phyloP scores from a whole-genome alignment of 2,329 filamentous ascomycete genomes.

The Ceratocystiopsis brevicomis region DNA sequence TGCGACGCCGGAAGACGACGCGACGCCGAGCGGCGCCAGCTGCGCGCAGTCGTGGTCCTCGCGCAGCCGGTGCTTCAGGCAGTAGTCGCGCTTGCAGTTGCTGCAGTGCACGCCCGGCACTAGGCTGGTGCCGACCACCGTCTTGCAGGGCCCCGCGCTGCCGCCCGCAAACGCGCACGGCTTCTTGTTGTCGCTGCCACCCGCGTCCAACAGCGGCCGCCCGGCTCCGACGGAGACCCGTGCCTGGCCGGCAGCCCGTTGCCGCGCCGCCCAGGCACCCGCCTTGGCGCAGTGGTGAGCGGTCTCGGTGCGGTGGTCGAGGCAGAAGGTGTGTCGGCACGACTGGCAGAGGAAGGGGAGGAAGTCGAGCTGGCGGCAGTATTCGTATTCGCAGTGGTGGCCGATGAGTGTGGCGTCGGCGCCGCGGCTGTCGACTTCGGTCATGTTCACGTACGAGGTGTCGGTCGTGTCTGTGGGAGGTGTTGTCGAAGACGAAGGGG shows the following conservation, averaged over 20 bases:
- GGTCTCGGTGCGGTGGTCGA: conserved; percentile 78
- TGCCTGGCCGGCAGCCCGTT: conserved; percentile 33
- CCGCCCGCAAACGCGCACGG: conserved; percentile 40
- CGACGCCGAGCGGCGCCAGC: conserved; percentile 31
- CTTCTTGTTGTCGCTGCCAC: conserved; percentile 24
- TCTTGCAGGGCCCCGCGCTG: conserved; percentile 35
- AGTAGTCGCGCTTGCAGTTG: conserved; percentile 55
- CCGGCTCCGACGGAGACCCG: conserved; percentile 34
- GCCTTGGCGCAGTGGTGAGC: conserved; percentile 49
- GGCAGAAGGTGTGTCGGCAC: conserved; percentile 69
- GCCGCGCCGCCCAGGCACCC: conserved; percentile 43
- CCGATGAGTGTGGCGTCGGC: conserved; percentile 55
- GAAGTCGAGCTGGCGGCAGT: conserved; percentile 91
- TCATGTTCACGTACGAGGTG: conserved; percentile 52
- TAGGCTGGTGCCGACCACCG: conserved; percentile 47
- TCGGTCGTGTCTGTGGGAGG: conserved; percentile 16
- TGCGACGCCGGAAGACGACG: conserved; percentile 23
- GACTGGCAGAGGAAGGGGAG: conserved; percentile 87
- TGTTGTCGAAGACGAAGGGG: conserved; percentile 20
- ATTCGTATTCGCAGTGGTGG: conserved; percentile 74
- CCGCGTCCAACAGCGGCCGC: conserved; percentile 32
- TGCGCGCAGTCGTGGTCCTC: conserved; percentile 77
- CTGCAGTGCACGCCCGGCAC: conserved; percentile 52
- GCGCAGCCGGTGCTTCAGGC: conserved; percentile 54
- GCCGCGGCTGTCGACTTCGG: conserved; percentile 35